Evolutionary conservation across 495 filamentous ascomycete species (phyloP).

Genomic region (Polyplosphaeria fusca): DNA sequence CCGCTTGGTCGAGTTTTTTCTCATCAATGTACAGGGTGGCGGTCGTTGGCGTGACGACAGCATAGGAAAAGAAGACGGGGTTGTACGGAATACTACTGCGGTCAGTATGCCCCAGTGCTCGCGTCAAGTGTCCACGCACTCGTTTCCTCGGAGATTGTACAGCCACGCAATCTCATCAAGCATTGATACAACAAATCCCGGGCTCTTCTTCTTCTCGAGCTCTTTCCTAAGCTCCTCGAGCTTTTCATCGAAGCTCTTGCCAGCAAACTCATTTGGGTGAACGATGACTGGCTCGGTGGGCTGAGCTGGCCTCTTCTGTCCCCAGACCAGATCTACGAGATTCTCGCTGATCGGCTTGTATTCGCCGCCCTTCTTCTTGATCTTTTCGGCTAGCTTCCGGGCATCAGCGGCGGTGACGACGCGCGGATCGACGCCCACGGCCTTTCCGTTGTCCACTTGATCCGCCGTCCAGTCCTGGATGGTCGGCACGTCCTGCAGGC

Average conservation of each 20-base stretch:
- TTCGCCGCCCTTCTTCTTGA: slow-evolving; percentile 82
- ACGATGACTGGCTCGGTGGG: slow-evolving; percentile 74
- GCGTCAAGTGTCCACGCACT: slow-evolving; percentile 54
- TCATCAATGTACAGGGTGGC: slow-evolving; percentile 83
- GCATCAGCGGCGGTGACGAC: slow-evolving; percentile 72
- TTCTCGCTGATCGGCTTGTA: slow-evolving; percentile 73
- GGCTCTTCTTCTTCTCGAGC: slow-evolving; percentile 83
- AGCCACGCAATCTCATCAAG: slow-evolving; percentile 98
- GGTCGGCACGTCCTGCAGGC: slow-evolving; percentile 86
- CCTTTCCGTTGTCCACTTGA: slow-evolving; percentile 77
- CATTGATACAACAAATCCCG: slow-evolving; percentile 87
- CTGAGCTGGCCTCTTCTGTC: slow-evolving; percentile 62
- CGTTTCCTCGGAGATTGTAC: slow-evolving; percentile 91
- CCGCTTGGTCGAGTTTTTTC: slow-evolving; percentile 69
- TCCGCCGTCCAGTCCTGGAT: slow-evolving; percentile 97
- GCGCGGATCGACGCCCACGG: slow-evolving; percentile 87
- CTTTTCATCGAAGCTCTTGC: slow-evolving; percentile 80
- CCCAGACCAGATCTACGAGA: slow-evolving; percentile 87
- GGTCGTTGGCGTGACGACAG: slow-evolving; percentile 74
- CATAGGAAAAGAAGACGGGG: slow-evolving; percentile 98
- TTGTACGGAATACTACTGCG: slow-evolving; percentile 82
- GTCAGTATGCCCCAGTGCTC: neutral
- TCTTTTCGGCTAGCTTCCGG: slow-evolving; percentile 79
- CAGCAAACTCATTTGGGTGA: slow-evolving; percentile 68
- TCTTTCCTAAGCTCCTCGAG: slow-evolving; percentile 85